A percentile compares a stretch with the other conserved stretches of the same genome.
Evolutionary conservation across 2,329 filamentous ascomycete genomes (phyloP).

Genomic region (Pestalotiopsis sp.): DNA sequence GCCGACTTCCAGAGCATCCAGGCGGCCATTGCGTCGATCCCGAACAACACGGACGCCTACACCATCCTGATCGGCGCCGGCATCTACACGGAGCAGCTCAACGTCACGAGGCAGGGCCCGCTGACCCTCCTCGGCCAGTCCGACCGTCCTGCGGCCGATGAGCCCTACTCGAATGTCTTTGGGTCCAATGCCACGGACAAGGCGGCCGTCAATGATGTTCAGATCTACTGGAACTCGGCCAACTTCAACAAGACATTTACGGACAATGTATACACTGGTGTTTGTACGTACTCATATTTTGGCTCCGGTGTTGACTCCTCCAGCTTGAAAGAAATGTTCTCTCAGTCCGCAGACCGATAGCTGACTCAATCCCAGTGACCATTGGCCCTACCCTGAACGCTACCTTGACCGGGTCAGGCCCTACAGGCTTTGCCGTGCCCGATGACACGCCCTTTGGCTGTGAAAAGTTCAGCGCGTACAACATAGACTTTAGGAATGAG

Average conservation of each 20-base stretch:
- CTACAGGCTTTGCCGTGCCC: slow-evolving; percentile 64
- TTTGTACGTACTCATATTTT: not conserved
- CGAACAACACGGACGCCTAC: slow-evolving; percentile 44
- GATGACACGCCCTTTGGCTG: slow-evolving; percentile 66
- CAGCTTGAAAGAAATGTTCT: too few relatives aligned
- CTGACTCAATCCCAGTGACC: slow-evolving; percentile 42
- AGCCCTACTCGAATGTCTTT: slow-evolving; percentile 33
- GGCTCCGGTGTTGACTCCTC: too few relatives aligned
- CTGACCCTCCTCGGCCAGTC: slow-evolving; percentile 64
- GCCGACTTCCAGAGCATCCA: slow-evolving; percentile 43
- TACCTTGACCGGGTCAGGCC: slow-evolving; percentile 62
- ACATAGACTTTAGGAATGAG: slow-evolving; percentile 67
- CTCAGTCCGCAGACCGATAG: too few relatives aligned
- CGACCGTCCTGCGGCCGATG: slow-evolving; percentile 34
- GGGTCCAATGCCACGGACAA: slow-evolving; percentile 33
- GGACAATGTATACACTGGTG: slow-evolving; percentile 10
- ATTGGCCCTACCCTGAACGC: slow-evolving; percentile 67
- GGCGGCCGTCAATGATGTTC: slow-evolving; percentile 45
- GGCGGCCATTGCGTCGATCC: slow-evolving; percentile 42
- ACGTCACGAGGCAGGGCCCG: slow-evolving; percentile 64
- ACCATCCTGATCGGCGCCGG: slow-evolving; percentile 65
- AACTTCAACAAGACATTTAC: slow-evolving; percentile 10
- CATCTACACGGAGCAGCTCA: slow-evolving; percentile 66
- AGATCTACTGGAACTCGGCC: slow-evolving; percentile 13
- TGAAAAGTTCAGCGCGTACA: slow-evolving; percentile 66